Conservation (phyloP, 768 basidiomycete genomes). For the Lentinula aciculospora region DNA sequence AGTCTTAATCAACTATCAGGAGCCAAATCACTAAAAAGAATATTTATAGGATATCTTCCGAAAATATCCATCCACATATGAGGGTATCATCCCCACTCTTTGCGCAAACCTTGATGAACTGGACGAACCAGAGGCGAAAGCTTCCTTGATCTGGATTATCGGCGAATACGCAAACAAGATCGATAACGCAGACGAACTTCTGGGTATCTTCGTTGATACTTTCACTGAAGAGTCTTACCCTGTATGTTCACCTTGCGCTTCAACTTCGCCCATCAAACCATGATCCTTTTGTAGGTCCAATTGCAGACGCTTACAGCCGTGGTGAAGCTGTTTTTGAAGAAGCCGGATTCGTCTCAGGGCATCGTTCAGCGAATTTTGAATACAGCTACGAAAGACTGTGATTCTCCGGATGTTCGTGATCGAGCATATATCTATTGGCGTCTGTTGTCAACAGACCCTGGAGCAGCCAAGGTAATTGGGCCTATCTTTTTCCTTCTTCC, state of each 20-base stretch:
- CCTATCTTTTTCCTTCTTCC: neutral
- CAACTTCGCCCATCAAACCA: neutral
- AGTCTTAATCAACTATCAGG: neutral
- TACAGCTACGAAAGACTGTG: slow-evolving; percentile 95
- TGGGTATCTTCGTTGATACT: slow-evolving; percentile 84
- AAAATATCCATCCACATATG: slow-evolving; percentile 93
- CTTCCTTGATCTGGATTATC: slow-evolving; percentile 98
- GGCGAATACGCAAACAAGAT: slow-evolving; percentile 98
- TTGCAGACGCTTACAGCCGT: slow-evolving; percentile 88
- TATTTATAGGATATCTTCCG: slow-evolving; percentile 86
- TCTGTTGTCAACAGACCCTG: slow-evolving; percentile 88
- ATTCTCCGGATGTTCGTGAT: slow-evolving; percentile 94
- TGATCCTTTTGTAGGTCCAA: slow-evolving; percentile 43
- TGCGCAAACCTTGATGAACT: slow-evolving; percentile 95
- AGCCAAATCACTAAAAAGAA: neutral
- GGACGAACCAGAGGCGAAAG: slow-evolving; percentile 97
- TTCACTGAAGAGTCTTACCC: slow-evolving; percentile 94
- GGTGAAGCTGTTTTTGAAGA: slow-evolving; percentile 93
- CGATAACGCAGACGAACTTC: slow-evolving; percentile 91
- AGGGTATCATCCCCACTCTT: slow-evolving; percentile 92
- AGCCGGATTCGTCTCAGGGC: slow-evolving; percentile 88
- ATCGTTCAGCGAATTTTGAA: slow-evolving; percentile 90
- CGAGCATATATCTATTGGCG: slow-evolving; percentile 99
- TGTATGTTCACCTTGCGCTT: slow-evolving; percentile 34
- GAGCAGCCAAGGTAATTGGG: slow-evolving; percentile 76